phyloP scores from a whole-genome alignment of 1,139 yeast genomes.

The Blastobotrys buckinghamii region DNA sequence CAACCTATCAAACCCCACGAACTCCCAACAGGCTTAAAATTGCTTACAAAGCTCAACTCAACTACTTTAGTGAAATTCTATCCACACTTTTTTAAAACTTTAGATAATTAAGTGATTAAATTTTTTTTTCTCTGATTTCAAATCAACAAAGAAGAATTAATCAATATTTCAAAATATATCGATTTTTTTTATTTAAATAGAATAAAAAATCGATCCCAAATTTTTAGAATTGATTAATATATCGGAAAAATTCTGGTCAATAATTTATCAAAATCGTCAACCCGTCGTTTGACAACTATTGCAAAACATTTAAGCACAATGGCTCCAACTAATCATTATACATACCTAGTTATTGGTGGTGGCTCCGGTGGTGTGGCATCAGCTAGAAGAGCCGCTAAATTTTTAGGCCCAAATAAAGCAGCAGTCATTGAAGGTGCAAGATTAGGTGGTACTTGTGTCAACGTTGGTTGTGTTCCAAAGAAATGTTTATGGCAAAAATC shows the following conservation, averaged over 20 bases:
- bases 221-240: background rate
- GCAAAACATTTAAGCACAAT: slow-evolving; percentile 28
- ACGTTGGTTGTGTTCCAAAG: slow-evolving; percentile 98
- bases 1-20: too few relatives aligned
- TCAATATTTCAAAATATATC: too few relatives aligned
- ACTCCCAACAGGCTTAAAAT: too few relatives aligned
- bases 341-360: slow-evolving; percentile 94
- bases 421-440: slow-evolving; percentile 68
- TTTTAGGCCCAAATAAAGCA: slow-evolving; percentile 70
- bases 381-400: slow-evolving; percentile 90
- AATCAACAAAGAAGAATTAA: too few relatives aligned
- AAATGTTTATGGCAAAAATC: slow-evolving; percentile 98
- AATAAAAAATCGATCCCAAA: background rate
- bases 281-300: background rate
- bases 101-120: too few relatives aligned
- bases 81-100: too few relatives aligned
- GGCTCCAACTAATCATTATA: slow-evolving; percentile 66
- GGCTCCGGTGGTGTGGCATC: slow-evolving; percentile 99
- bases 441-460: slow-evolving; percentile 98
- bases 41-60: too few relatives aligned
- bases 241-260: slow-evolving; percentile 4
- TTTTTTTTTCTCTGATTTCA: too few relatives aligned
- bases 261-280: slow-evolving; percentile 5
- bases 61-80: too few relatives aligned
- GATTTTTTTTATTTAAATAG: background rate